Evolutionary conservation across 176 grass and related monocot genomes (phyloP).

Genomic region (Aegilops tauschii): DNA sequence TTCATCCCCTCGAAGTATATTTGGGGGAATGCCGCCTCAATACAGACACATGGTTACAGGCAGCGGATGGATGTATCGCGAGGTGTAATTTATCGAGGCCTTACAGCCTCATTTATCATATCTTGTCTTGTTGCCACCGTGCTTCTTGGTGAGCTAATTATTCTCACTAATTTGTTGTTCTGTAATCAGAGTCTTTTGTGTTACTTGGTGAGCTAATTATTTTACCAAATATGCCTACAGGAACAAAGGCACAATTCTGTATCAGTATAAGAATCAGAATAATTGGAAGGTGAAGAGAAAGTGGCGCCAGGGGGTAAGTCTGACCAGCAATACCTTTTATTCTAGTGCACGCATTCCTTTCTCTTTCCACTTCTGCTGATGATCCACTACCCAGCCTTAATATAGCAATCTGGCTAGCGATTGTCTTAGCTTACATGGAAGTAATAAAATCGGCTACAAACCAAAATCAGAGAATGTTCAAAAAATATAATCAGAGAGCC

Average conservation of each 20-base stretch:
- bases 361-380: background rate
- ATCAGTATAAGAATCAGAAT: background rate
- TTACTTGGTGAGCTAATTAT: background rate
- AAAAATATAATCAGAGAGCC: background rate
- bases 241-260: background rate
- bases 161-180: background rate
- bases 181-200: background rate
- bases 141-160: background rate
- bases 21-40: background rate
- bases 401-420: background rate
- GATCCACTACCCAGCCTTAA: background rate
- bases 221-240: background rate
- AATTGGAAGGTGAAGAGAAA: conserved; percentile 6
- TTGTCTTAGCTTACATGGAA: background rate
- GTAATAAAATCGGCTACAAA: background rate
- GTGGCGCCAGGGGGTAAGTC: background rate
- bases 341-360: background rate
- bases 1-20: background rate
- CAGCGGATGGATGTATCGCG: background rate
- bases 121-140: background rate
- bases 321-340: background rate
- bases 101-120: background rate
- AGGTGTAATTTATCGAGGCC: background rate
- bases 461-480: background rate
- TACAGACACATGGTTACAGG: background rate